Evolutionary conservation across 352 stramenopile species (phyloP), one percentile per base, ranked within the genome.

Genomic region (Phytophthora litchii): DNA sequence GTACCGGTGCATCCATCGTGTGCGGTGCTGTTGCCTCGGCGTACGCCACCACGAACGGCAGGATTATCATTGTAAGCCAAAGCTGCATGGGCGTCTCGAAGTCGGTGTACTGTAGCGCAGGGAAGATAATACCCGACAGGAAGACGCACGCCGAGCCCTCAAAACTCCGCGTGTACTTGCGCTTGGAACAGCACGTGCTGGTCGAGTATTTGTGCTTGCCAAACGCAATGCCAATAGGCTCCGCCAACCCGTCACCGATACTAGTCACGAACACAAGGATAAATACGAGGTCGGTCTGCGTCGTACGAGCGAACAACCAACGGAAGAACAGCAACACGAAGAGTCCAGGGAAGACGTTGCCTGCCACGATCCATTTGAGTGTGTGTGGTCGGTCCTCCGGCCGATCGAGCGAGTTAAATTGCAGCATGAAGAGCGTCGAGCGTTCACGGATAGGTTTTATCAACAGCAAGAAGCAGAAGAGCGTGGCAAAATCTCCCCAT

Each of bases 311-410:
- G 50, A 92, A 92, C 13, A 95, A 67, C 83, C 83, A 95, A 36
- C 83, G 81, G 74, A 95, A 95, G 64, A 95, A 93, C 27, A 95
- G 75, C 62, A 95, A 49, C 43, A 92, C 80, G 44, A 95, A 91
- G 19, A 95, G 76, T 3, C 80, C 72, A n/a, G 83, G 80, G 49
- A 89, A 88, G 35, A 91, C 65, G 59, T 94, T 94, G 16, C 86
- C 86, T 3, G 80, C 82, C 20, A 95, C 79, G 63, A 91, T 91
- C 81, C 81, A 91, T 49, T 88, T 81, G 34, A 91, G 72, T 17
- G 81, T 91, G 31, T 91, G 71, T 29, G 86, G 86, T 43, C 86
- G 78, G 50, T 94, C 86, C 36, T 94, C 86, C 6, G 86, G 86
- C 41, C 86, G 79, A 67, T 94, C 86, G 14, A 94, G 62, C 40